Evolutionary conservation across 2,329 filamentous ascomycete species (phyloP).

Genomic region (Botrytis galanthina): DNA sequence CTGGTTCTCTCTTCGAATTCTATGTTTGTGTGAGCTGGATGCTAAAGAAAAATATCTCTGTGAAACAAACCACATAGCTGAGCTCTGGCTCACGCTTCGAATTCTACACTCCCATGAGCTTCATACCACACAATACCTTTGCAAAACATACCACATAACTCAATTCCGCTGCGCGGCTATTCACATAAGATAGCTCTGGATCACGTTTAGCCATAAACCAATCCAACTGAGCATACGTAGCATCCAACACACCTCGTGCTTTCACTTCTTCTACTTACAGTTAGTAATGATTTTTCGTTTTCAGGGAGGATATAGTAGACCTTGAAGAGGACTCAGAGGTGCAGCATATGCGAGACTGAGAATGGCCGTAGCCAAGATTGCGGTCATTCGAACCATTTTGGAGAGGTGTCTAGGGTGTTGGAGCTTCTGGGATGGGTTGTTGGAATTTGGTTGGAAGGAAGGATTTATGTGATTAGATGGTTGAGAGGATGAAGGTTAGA

Average conservation of each 20-base stretch:
- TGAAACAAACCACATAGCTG: not conserved
- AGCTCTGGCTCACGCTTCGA: not conserved
- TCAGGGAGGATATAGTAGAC: not conserved
- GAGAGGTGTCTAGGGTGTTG: not conserved
- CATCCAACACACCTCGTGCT: conserved; percentile 1
- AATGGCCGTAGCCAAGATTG: not conserved
- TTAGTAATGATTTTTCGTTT: not conserved
- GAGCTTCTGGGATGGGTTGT: not conserved
- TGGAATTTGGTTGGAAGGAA: not conserved
- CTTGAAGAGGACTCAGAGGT: not conserved
- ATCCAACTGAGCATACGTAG: not conserved
- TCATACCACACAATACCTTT: not conserved
- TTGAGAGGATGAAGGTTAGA: not conserved
- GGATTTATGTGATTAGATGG: not conserved
- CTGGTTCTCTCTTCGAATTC: not conserved
- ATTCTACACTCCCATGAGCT: not conserved
- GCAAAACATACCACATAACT: not conserved
- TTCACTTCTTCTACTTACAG: not conserved
- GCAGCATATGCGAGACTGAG: not conserved
- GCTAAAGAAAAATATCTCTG: too few relatives aligned
- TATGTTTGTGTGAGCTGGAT: too few relatives aligned
- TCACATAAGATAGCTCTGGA: conserved; percentile 10
- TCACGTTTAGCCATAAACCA: conserved; percentile 2
- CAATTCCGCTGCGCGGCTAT: not conserved
- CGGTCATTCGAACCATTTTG: not conserved